phyloP scores from a whole-genome alignment of 1,139 yeast species.

The Scheffersomyces illinoinensis region DNA sequence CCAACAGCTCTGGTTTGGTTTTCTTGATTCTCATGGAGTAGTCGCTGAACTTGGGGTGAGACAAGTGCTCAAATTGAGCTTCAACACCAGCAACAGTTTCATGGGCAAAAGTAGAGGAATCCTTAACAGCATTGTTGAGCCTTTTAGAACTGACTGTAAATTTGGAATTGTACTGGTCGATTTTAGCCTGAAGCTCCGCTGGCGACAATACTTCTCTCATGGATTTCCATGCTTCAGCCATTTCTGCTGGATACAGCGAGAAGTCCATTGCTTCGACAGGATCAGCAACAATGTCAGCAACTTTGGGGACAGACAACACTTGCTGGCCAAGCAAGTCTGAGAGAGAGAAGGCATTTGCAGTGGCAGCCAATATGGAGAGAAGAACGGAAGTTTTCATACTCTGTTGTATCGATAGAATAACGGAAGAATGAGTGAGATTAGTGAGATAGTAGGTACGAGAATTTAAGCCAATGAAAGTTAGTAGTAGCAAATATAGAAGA shows the following conservation, averaged over 20 bases:
- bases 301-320: slow-evolving; percentile 6
- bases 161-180: slow-evolving; percentile 19
- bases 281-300: neutral
- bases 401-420: neutral
- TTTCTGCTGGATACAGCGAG: slow-evolving; percentile 1
- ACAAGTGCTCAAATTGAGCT: slow-evolving; percentile 9
- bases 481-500: neutral
- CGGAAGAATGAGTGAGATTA: neutral
- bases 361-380: slow-evolving; percentile 1
- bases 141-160: slow-evolving; percentile 7
- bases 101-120: slow-evolving; percentile 4
- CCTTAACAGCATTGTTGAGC: slow-evolving; percentile 13
- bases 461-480: neutral
- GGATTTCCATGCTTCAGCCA: slow-evolving; percentile 26
- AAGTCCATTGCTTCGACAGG: slow-evolving; percentile 2
- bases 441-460: neutral
- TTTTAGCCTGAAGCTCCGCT: slow-evolving; percentile 16
- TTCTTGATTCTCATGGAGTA: slow-evolving; percentile 43
- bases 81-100: neutral
- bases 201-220: slow-evolving; percentile 20
- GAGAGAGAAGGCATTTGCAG: slow-evolving; percentile 4
- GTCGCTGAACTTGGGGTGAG: slow-evolving; percentile 23
- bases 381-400: slow-evolving; percentile 2
- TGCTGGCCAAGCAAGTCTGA: slow-evolving; percentile 4
- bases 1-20: slow-evolving; percentile 43